A percentile compares a stretch with the other conserved stretches of the same genome.
Evolutionary conservation across 2,329 filamentous ascomycete genomes (phyloP).

Genomic region (Teratosphaeria viscida): DNA sequence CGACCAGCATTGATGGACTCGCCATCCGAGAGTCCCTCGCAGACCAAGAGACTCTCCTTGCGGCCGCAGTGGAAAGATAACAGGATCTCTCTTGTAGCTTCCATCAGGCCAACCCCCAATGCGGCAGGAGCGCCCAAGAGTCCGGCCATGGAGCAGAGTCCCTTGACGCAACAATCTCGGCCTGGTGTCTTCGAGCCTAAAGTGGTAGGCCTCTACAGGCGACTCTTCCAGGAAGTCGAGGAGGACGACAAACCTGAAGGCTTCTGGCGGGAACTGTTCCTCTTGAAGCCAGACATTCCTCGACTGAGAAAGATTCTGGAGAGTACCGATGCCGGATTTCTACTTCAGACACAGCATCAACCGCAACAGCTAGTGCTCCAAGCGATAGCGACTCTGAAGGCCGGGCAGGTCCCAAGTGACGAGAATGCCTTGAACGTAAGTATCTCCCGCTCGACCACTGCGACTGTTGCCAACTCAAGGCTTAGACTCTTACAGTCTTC

Average conservation of each 20-base stretch:
- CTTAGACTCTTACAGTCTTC: conserved; percentile 79
- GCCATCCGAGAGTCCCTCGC: background rate
- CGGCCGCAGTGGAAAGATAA: conserved; percentile 11
- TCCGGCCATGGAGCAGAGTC: conserved; percentile 70
- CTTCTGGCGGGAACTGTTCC: conserved; percentile 94
- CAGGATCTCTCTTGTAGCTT: conserved; percentile 8
- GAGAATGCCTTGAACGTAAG: conserved; percentile 78
- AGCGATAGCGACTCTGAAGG: conserved; percentile 59
- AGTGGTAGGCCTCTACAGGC: conserved; percentile 80
- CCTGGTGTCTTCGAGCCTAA: conserved; percentile 91
- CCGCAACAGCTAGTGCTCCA: conserved; percentile 69
- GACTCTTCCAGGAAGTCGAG: conserved; percentile 62
- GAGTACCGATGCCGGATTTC: conserved; percentile 59
- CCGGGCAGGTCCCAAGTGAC: conserved; percentile 50
- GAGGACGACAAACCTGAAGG: conserved; percentile 67
- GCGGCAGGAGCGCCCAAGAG: background rate
- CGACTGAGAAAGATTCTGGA: conserved; percentile 60
- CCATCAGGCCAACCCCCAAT: conserved; percentile 4
- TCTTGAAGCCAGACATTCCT: conserved; percentile 67
- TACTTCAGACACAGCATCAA: conserved; percentile 58
- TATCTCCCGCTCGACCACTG: background rate
- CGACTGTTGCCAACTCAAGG: conserved; percentile 29
- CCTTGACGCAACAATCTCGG: conserved; percentile 81
- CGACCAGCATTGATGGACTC: background rate
- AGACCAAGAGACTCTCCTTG: conserved; percentile 7